Percentiles rank a stretch among this genome's conserved stretches.
Conservation (phyloP, 225 moss, liverwort and hornwort species). For the Bryoerythrophyllum caledonicum region DNA sequence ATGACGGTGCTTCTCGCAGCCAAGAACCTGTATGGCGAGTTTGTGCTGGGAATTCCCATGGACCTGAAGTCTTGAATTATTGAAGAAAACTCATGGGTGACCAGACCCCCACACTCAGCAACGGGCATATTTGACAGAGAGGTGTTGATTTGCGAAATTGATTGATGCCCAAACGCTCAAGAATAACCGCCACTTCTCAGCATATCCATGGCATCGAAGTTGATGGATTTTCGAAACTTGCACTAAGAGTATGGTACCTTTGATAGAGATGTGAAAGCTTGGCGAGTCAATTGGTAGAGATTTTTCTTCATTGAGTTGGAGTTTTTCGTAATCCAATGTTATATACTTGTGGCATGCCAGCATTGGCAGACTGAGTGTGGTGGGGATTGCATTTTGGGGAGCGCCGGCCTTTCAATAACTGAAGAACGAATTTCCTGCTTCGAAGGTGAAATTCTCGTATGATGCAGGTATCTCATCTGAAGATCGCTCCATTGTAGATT, state of each 20-base stretch:
- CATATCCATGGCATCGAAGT: neutral
- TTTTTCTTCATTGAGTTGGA: neutral
- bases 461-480: neutral
- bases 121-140: neutral
- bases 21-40: conserved; percentile 88
- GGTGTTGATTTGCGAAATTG: neutral
- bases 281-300: neutral
- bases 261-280: neutral
- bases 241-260: neutral
- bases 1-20: conserved; percentile 89
- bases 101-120: neutral
- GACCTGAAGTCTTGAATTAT: conserved; percentile 29
- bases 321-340: neutral
- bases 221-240: neutral
- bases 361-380: neutral
- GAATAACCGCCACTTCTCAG: neutral
- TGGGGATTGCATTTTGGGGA: neutral
- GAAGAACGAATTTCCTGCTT: neutral
- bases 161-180: neutral
- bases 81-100: conserved; percentile 3
- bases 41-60: conserved; percentile 69
- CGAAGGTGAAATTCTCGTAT: neutral
- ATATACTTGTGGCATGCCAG: neutral
- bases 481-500: neutral
- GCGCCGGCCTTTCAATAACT: neutral